These are phyloP conservation scores for Pseudogymnoascus sp. DNA, from an alignment of 2,329 filamentous ascomycete genomes.

Conservation along the genomic window DNA sequence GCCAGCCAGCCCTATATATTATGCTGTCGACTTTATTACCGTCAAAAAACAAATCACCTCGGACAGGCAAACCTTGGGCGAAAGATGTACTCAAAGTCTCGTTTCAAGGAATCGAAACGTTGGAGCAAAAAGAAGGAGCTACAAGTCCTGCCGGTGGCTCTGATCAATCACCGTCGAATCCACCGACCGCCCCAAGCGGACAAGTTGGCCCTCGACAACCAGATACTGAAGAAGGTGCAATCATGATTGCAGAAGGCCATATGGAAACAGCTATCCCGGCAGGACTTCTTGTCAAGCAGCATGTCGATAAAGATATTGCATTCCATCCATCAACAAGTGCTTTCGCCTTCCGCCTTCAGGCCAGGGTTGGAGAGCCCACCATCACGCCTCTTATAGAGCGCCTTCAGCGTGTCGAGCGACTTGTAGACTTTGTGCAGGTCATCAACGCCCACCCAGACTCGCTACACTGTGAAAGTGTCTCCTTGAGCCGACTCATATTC, in stretches of 20 bases:
- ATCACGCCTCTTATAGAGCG: slow-evolving; percentile 24
- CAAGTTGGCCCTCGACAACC: neutral
- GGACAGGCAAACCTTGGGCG: slow-evolving; percentile 42
- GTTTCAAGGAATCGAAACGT: slow-evolving; percentile 40
- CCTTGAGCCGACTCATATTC: slow-evolving; percentile 58
- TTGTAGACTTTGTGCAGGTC: slow-evolving; percentile 63
- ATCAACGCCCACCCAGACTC: slow-evolving; percentile 49
- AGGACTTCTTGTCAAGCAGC: slow-evolving; percentile 23
- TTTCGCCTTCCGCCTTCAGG: slow-evolving; percentile 27
- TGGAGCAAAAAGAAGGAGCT: neutral
- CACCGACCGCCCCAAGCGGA: neutral
- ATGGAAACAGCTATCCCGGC: slow-evolving; percentile 23
- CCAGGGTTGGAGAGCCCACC: slow-evolving; percentile 24
- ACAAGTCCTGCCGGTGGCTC: neutral
- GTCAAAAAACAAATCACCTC: slow-evolving; percentile 17
- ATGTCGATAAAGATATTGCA: slow-evolving; percentile 27
- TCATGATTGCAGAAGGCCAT: slow-evolving; percentile 27
- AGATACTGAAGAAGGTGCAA: slow-evolving; percentile 17
- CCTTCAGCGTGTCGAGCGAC: slow-evolving; percentile 53
- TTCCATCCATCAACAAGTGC: slow-evolving; percentile 24
- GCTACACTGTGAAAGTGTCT: slow-evolving; percentile 51
- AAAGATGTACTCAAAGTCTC: slow-evolving; percentile 50
- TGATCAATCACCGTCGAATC: neutral
- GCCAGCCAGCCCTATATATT: slow-evolving; percentile 25
- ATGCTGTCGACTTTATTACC: slow-evolving; percentile 24